Evolutionary conservation across 148 eudicot species (phyloP), one percentile per base, ranked within the genome.

Genomic region (Rheum nobile): DNA sequence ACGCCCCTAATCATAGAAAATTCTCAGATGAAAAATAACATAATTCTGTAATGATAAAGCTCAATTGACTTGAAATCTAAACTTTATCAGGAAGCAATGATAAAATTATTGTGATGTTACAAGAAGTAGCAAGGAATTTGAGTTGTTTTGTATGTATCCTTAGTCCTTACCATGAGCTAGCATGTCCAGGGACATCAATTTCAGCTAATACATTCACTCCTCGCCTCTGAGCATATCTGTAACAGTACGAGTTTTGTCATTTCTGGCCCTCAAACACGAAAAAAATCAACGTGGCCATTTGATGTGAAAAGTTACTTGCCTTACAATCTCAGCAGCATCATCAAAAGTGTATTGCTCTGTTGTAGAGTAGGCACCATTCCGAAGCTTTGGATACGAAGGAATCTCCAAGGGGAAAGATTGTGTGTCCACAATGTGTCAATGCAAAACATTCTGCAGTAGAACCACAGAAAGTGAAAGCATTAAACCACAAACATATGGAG

Each of bases 181-280:
- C 98, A 86, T 94, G 98, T 48, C 97, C 98, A 34, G 98, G 98
- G 73, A 94, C 88, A 77, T 94, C 98, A 48, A 94, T 72, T 78
- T 94, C 98, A 77, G 97, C 97, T 80, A 94, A 76, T 57, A 94
- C 97, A 77, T 94, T 88, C 70, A 94, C 84, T 61, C 98, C 98
- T 35, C 87, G 82, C 76, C 79, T 83, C 79, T 87, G 85, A 75
- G 97, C 98, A 84, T 94, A 91, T 42, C 98, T 94, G 91, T 75
- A 78, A 68, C 44, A 63, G 22, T 31, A 29, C 52, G 41, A 65
- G 43, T 43, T 2, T 38, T 61, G 35, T 83, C 26, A 75, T 38
- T 54, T n/a, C 35, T 63, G 46, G 57, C 42, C 71, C 37, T 57
- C 17, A 14, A 21, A 72, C 70, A 65, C 0, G 26, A 34, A 65